Base-by-base conservation (phyloP, 352 stramenopile genomes). In the Pythium dissimile region DNA sequence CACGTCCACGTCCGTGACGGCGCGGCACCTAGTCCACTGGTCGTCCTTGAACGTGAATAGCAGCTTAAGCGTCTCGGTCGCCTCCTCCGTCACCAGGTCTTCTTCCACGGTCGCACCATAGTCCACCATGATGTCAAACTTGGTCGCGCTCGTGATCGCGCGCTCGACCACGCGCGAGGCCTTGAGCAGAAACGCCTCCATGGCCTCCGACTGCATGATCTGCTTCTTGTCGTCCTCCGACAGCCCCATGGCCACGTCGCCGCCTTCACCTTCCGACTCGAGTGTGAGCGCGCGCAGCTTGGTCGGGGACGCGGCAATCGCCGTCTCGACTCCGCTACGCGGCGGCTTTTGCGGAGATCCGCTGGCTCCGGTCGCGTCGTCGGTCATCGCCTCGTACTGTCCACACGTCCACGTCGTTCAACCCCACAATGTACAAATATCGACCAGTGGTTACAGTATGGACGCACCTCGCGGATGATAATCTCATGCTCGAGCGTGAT, bases 41-140 rank as follows among this genome's bases (percentile, higher is more conserved):
- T 83, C 67, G 61, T 93, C 85, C 20, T 70, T 64, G 64, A 92
- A 92, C 34, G 75, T 69, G 46, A 83, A 79, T 41, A 86, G 68
- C 60, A 80, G 76, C 62, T 91, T 95, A 23, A 92, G 59, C 27
- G 75, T 73, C 44, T 92, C 77, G 5, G 65, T 72, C n/a, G 72
- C 51, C 28, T 90, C 79, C 28, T 89, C 83, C 9, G 69, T 50
- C 3, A 70, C 50, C 37, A 67, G 64, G 41, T 91, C 82, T 23
- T 76, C 66, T 59, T 91, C 82, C 27, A 90, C 76, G 6, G 80
- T 78, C 24, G 82, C 83, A 3, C 77, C 76, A 42, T 95, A 95
- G 58, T 95, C 85, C 34, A 91, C 64, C 83, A 92, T 93, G 38
- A 93, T 84, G 50, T 95, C 85, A 55, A 73, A 93, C 60, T 88